phyloP scores from a whole-genome alignment of 2,329 filamentous ascomycete species.

The Stromatinia cepivora region DNA sequence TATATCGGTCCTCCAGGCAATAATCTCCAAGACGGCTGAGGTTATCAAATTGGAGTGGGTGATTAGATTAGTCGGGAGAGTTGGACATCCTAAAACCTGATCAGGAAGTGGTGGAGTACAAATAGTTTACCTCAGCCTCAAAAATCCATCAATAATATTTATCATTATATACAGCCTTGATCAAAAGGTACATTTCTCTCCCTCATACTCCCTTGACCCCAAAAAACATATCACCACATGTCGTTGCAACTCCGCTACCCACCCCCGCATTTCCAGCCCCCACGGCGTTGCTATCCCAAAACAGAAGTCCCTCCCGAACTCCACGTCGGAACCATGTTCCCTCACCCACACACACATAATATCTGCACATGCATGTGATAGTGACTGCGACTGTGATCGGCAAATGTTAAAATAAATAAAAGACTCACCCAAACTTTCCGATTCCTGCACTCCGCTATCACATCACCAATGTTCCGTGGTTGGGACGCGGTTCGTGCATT shows the following conservation, averaged over 20 bases:
- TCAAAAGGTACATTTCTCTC: background rate
- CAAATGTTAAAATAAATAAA: background rate
- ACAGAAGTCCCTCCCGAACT: conserved; percentile 1
- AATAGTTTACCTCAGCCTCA: too few species aligned
- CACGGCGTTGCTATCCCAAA: conserved; percentile 7
- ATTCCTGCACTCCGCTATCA: conserved; percentile 17
- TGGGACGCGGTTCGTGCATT: background rate
- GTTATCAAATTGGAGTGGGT: background rate
- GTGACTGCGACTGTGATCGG: conserved; percentile 19
- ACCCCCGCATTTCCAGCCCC: conserved; percentile 14
- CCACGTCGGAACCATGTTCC: conserved; percentile 17
- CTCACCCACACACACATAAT: background rate
- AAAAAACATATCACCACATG: background rate
- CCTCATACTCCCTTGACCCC: background rate
- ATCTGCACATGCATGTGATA: conserved; percentile 21
- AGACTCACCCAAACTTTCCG: background rate
- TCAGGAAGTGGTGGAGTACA: background rate
- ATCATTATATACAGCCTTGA: background rate
- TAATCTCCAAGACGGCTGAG: background rate
- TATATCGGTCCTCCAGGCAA: background rate
- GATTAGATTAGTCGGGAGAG: background rate
- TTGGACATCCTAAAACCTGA: too few species aligned
- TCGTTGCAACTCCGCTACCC: background rate
- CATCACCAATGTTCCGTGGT: background rate
- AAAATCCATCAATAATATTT: background rate